These are phyloP conservation scores for Exophiala sp. DNA, from an alignment of 2,329 filamentous ascomycete species.

Conservation along the genomic window DNA sequence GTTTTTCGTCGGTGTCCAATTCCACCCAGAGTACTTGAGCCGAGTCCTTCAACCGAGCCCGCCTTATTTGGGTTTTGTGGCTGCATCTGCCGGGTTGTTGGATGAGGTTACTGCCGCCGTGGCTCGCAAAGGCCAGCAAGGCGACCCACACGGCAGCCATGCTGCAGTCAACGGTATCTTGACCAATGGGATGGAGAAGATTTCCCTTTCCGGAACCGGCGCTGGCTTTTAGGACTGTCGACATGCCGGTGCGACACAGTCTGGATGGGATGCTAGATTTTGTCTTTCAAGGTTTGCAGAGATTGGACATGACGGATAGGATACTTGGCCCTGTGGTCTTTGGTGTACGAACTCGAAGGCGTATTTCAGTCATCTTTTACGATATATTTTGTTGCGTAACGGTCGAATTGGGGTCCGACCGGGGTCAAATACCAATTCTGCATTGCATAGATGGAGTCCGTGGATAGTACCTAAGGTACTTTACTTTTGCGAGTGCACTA, in stretches of 20 bases:
- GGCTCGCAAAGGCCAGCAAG: constrained; percentile 41
- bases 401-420: too few species aligned
- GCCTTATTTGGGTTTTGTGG: constrained; percentile 78
- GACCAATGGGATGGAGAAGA: constrained; percentile 12
- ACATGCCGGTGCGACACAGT: too few species aligned
- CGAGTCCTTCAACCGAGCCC: constrained; percentile 67
- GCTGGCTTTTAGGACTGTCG: constrained; percentile 8
- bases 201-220: constrained; percentile 8
- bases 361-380: too few species aligned
- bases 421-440: too few species aligned
- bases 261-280: too few species aligned
- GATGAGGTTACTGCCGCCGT: constrained; percentile 36
- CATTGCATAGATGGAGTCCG: too few species aligned
- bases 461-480: too few species aligned
- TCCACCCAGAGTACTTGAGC: constrained; percentile 79
- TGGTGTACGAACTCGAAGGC: too few species aligned
- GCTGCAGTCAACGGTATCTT: constrained; percentile 48
- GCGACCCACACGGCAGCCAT: constrained; percentile 60
- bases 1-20: constrained; percentile 80
- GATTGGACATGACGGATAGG: too few species aligned
- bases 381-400: not conserved
- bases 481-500: too few species aligned
- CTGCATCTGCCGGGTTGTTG: constrained; percentile 65
- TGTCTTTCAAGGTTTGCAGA: too few species aligned
- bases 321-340: not conserved